Percentiles rank a stretch among this genome's conserved stretches.
phyloP scores from a whole-genome alignment of 2,329 filamentous ascomycete species.

The Tolypocladium paradoxum region DNA sequence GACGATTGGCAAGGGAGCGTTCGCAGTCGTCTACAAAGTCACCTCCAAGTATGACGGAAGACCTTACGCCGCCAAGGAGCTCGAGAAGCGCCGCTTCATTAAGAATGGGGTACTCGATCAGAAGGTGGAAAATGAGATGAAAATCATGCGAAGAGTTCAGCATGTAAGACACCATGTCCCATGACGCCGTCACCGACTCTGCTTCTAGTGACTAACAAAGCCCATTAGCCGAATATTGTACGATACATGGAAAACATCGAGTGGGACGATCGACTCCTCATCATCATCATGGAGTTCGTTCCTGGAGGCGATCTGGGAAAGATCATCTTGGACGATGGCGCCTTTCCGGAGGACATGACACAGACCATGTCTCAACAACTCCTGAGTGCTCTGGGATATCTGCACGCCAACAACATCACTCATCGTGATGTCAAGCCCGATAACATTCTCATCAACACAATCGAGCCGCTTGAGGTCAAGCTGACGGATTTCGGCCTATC shows the following conservation, averaged over 20 bases:
- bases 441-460: conserved; percentile 77
- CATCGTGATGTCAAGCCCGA: conserved; percentile 99
- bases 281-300: conserved; percentile 95
- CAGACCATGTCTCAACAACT: conserved; percentile 66
- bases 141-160: conserved; percentile 76
- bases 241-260: conserved; percentile 85
- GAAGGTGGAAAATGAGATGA: conserved; percentile 94
- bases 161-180: conserved; percentile 51
- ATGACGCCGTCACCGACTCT: neutral
- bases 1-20: conserved; percentile 83
- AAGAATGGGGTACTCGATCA: conserved; percentile 84
- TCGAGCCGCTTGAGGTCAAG: conserved; percentile 71
- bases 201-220: conserved; percentile 8
- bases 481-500: conserved; percentile 94
- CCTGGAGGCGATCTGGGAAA: conserved; percentile 72
- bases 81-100: conserved; percentile 87
- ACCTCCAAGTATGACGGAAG: conserved; percentile 75
- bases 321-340: conserved; percentile 50
- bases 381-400: conserved; percentile 70
- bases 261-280: conserved; percentile 70
- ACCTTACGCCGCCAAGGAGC: conserved; percentile 84
- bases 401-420: conserved; percentile 82
- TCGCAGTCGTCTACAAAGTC: conserved; percentile 86
- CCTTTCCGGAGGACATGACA: conserved; percentile 57
- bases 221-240: conserved; percentile 67